A percentile compares a stretch with the other conserved stretches of the same genome.
phyloP scores from a whole-genome alignment of 768 basidiomycete genomes.

The Tulasnella sp. region DNA sequence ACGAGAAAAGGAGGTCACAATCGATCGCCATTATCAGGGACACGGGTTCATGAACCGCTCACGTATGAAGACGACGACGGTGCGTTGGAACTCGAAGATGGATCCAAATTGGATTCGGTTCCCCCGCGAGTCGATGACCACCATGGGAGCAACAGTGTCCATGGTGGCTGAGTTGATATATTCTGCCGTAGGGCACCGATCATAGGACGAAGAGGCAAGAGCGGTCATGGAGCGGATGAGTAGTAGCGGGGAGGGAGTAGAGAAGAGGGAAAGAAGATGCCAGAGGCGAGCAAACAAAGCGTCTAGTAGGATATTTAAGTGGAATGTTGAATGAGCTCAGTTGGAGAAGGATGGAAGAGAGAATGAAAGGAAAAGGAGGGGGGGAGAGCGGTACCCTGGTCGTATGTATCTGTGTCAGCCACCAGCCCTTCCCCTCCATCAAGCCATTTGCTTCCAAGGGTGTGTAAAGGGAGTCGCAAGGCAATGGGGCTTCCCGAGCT shows the following conservation, averaged over 20 bases:
- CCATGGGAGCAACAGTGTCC: background rate
- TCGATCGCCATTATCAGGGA: background rate
- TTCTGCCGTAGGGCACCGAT: background rate
- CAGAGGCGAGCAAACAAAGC: too few relatives aligned
- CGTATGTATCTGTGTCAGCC: too few relatives aligned
- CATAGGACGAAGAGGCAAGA: background rate
- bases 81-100: slow-evolving; percentile 12
- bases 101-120: slow-evolving; percentile 7
- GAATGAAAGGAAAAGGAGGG: too few relatives aligned
- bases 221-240: background rate
- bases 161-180: background rate
- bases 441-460: too few relatives aligned
- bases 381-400: too few relatives aligned
- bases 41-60: background rate
- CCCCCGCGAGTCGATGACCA: slow-evolving; percentile 8
- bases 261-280: background rate
- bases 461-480: too few relatives aligned
- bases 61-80: slow-evolving; percentile 14
- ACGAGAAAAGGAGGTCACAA: background rate
- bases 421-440: too few relatives aligned
- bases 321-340: too few relatives aligned
- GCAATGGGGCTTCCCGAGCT: too few relatives aligned
- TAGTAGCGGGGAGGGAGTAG: background rate
- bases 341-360: too few relatives aligned
- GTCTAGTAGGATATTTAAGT: too few relatives aligned